Base-by-base conservation (phyloP, 169 alveolate genomes). In the Ichthyophthirius multifiliis region DNA sequence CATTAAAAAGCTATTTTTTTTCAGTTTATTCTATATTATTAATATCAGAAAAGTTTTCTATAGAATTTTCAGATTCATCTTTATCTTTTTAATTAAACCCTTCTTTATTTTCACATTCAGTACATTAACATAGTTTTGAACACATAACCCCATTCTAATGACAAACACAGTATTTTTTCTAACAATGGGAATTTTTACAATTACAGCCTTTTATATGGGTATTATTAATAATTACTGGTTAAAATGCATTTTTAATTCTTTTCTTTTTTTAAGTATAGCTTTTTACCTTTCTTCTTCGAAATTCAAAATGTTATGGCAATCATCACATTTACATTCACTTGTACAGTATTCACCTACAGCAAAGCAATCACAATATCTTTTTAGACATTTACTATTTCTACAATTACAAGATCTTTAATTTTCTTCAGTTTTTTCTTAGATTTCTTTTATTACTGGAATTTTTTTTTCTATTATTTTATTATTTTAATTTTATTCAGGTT, bases 391-490 rank as follows among this genome's bases (percentile, higher is more conserved):
- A 32, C 78, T 78, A 5, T 78, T 30, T 13, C 74, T 55, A 35
- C 84, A 78, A 44, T 78, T 64, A 37, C 84, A 78, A 15, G 84
- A n/a, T n/a, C n/a, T n/a, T n/a, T n/a, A n/a, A n/a, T n/a, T n/a
- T n/a, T n/a, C n/a, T n/a, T n/a, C n/a, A n/a, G n/a, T n/a, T n/a
- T n/a, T n/a, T n/a, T n/a, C n/a, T n/a, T n/a, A n/a, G n/a, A n/a
- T n/a, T n/a, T n/a, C n/a, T n/a, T n/a, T n/a, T n/a, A n/a, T n/a
- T n/a, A n/a, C n/a, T n/a, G n/a, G n/a, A n/a, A n/a, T n/a, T n/a
- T n/a, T n/a, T n/a, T n/a, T n/a, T n/a, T n/a, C n/a, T n/a, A n/a
- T n/a, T n/a, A n/a, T n/a, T n/a, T n/a, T n/a, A n/a, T n/a, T n/a
- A n/a, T n/a, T n/a, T n/a, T n/a, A n/a, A n/a, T n/a, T n/a, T n/a